A percentile compares a stretch with the other conserved stretches of the same genome.
Conservation (phyloP, 768 basidiomycete species). For the Mycena floridula region DNA sequence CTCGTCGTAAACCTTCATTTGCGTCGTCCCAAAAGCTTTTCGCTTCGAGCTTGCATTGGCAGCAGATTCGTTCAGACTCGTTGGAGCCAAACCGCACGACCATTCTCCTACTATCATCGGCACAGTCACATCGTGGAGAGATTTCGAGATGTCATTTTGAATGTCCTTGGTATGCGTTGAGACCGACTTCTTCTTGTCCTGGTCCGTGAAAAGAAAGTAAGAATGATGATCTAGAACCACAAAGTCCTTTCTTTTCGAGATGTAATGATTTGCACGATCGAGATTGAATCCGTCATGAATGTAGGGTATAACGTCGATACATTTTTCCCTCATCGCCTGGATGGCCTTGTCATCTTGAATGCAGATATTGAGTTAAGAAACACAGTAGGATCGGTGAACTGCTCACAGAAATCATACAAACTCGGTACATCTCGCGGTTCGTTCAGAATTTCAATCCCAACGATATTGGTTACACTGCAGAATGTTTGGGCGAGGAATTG, state of each 20-base stretch:
- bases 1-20: conserved; percentile 52
- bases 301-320: conserved; percentile 49
- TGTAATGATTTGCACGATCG: conserved; percentile 39
- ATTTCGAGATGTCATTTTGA: conserved; percentile 22
- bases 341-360: conserved; percentile 6
- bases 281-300: conserved; percentile 66
- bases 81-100: conserved; percentile 69
- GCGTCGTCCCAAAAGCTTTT: conserved; percentile 48
- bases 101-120: conserved; percentile 78
- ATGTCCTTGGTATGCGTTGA: conserved; percentile 51
- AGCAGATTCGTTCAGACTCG: conserved; percentile 47
- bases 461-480: conserved; percentile 41
- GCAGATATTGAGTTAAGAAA: conserved; percentile 43
- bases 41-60: conserved; percentile 36
- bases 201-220: conserved; percentile 59
- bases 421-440: conserved; percentile 44
- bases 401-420: conserved; percentile 41
- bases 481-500: conserved; percentile 35
- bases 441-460: conserved; percentile 59
- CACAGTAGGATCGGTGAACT: conserved; percentile 36
- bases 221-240: conserved; percentile 72
- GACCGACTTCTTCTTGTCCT: conserved; percentile 44
- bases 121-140: conserved; percentile 20
- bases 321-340: conserved; percentile 10
- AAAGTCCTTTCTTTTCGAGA: conserved; percentile 49